phyloP scores from a whole-genome alignment of 2,329 filamentous ascomycete genomes.

The Teratosphaeria nubilosa region DNA sequence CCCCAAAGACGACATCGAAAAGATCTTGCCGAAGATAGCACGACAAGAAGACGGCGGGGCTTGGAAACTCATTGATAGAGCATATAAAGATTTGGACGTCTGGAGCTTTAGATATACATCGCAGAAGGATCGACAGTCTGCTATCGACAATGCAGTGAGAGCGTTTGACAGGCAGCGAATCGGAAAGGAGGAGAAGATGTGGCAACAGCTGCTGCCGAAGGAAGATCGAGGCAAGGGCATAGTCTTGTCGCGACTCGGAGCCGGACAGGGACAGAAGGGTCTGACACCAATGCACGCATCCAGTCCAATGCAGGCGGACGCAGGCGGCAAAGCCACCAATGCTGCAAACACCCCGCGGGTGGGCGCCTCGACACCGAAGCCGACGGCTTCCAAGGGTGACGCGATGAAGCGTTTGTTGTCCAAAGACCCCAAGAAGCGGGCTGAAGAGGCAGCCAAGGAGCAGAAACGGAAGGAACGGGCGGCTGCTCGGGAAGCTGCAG shows the following conservation, averaged over 20 bases:
- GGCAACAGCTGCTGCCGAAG: constrained; percentile 51
- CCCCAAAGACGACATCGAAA: constrained; percentile 38
- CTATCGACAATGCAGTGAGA: constrained; percentile 52
- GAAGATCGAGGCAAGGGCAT: constrained; percentile 54
- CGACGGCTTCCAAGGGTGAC: constrained; percentile 13
- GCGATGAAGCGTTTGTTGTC: constrained; percentile 33
- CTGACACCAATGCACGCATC: constrained; percentile 18
- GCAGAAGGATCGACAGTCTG: constrained; percentile 46
- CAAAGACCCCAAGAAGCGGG: constrained; percentile 35
- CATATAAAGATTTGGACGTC: constrained; percentile 52
- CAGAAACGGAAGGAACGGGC: constrained; percentile 36
- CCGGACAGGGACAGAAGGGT: constrained; percentile 10
- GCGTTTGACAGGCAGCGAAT: constrained; percentile 54
- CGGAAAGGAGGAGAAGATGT: constrained; percentile 49
- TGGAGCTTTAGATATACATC: constrained; percentile 51
- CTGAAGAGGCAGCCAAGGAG: constrained; percentile 32
- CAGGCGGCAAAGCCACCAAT: constrained; percentile 13
- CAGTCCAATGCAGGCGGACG: constrained; percentile 19
- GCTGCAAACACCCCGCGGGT: constrained; percentile 18
- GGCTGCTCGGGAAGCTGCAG: constrained; percentile 16
- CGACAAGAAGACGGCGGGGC: constrained; percentile 38
- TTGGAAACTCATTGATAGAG: constrained; percentile 47
- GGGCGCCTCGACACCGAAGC: constrained; percentile 17
- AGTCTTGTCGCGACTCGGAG: constrained; percentile 44
- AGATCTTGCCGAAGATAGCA: constrained; percentile 43